These are phyloP conservation scores for Zelopaecilomyces penicillatus DNA, from an alignment of 2,329 filamentous ascomycete genomes.

Conservation along the genomic window DNA sequence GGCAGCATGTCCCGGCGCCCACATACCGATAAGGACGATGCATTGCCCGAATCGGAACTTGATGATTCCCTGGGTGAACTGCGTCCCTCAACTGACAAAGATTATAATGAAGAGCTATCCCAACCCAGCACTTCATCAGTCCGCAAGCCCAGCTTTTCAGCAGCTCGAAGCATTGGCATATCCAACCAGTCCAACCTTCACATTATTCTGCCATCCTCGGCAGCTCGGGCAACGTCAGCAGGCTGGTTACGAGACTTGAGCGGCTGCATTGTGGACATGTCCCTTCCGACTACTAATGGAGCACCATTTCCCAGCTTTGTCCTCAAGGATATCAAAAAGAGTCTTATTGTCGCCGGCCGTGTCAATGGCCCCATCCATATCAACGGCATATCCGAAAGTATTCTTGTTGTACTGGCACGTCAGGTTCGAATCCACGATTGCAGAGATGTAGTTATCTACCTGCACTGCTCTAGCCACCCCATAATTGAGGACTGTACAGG, in stretches of 20 bases:
- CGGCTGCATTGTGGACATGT: constrained; percentile 73
- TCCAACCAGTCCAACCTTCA: constrained; percentile 59
- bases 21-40: constrained; percentile 12
- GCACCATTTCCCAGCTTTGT: constrained; percentile 60
- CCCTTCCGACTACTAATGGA: constrained; percentile 47
- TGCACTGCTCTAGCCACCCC: constrained; percentile 72
- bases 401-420: constrained; percentile 71
- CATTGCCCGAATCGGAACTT: constrained; percentile 10
- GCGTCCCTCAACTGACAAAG: constrained; percentile 27
- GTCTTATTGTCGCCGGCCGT: constrained; percentile 68
- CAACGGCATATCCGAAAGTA: constrained; percentile 62
- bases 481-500: constrained; percentile 85
- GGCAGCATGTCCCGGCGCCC: constrained; percentile 24
- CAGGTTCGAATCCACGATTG: constrained; percentile 93
- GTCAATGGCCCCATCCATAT: constrained; percentile 78
- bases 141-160: constrained; percentile 56
- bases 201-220: constrained; percentile 67
- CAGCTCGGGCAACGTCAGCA: constrained; percentile 62
- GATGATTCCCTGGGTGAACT: constrained; percentile 31
- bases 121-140: constrained; percentile 30
- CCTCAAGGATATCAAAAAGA: constrained; percentile 60
- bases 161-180: constrained; percentile 54
- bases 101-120: constrained; percentile 52
- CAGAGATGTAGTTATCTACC: constrained; percentile 70
- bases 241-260: constrained; percentile 63